Base-by-base conservation (phyloP, 805 yeast genomes). In the Candida manassasensis region DNA sequence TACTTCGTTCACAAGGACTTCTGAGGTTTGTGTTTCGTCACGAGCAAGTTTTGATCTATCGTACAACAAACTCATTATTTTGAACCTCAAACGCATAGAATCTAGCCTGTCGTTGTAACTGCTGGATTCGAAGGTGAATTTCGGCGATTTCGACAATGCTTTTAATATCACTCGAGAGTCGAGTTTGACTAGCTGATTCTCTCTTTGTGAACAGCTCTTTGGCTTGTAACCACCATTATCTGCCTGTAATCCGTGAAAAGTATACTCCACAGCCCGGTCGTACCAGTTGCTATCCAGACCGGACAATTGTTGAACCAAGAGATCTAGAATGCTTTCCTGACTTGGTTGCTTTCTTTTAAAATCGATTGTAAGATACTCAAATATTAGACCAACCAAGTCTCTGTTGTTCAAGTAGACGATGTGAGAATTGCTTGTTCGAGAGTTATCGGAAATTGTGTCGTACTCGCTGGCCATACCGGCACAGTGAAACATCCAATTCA, bases 401-500 rank as follows among this genome's bases (percentile, higher is more conserved):
- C 39, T 36, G 21, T 59, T 57, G 6, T 58, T 37, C 8, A 19
- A 18, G 37, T 52, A 63, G n/a, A 59, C 44, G 4, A 31, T 19
- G 39, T 57, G 61, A 28, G 48, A 53, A 21, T 43, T 38, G 1
- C 56, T 44, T 22, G 29, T 38, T 5, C 38, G 9, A 2, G 59
- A 47, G 38, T 52, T 46, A 29, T 45, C 42, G 6, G 27, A 12
- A 45, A 41, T 9, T 36, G 35, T 11, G 12, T 29, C 35, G 53
- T 53, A 44, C 26, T 48, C 41, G 5, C 53, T 38, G 10, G 57
- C 47, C 36, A 42, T 36, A 18, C 56, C 56, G 6, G 66, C 64
- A 44, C 71, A 66, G 41, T 47, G 48, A 31, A 61, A 59, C 8
- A 60, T 41, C 71, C 71, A 66, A 25, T 52, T 50, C 9, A 61